Percentiles rank a stretch among this genome's conserved stretches.
These are phyloP conservation scores for Rhizopogon vulgaris DNA, from an alignment of 768 basidiomycete species.

Conservation along the genomic window DNA sequence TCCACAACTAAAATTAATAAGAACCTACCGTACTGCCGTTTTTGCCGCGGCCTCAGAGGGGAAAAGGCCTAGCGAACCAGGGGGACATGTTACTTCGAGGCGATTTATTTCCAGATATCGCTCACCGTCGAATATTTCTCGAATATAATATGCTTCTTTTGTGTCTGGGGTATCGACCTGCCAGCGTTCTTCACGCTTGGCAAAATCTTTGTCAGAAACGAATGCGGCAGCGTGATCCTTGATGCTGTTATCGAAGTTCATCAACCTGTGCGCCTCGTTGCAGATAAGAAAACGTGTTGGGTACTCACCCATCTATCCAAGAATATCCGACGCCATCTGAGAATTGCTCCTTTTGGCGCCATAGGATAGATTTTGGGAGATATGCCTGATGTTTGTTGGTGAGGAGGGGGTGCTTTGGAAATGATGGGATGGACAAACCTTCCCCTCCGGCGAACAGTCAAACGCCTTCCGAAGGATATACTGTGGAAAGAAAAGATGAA, in stretches of 20 bases:
- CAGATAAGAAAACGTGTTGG: neutral
- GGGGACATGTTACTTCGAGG: neutral
- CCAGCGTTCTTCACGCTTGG: constrained; percentile 69
- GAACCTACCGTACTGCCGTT: constrained; percentile 81
- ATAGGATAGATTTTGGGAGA: constrained; percentile 88
- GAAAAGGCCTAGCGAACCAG: constrained; percentile 55
- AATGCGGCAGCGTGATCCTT: constrained; percentile 76
- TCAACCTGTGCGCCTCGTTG: neutral
- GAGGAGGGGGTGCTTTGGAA: neutral
- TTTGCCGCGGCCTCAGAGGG: constrained; percentile 78
- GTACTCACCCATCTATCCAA: constrained; percentile 89
- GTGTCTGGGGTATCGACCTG: constrained; percentile 81
- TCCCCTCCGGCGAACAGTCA: constrained; percentile 76
- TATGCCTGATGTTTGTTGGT: constrained; percentile 55
- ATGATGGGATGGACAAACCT: constrained; percentile 32
- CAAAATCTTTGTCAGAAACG: constrained; percentile 80
- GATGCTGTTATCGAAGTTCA: constrained; percentile 44
- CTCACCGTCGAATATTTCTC: constrained; percentile 83
- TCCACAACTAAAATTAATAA: constrained; percentile 5
- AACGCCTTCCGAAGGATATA: constrained; percentile 97
- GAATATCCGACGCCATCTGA: constrained; percentile 98
- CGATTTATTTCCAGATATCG: constrained; percentile 3
- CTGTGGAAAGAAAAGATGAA: constrained; percentile 31
- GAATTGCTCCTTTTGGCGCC: constrained; percentile 99
- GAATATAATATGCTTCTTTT: constrained; percentile 92